A percentile compares a stretch with the other conserved stretches of the same genome.
Evolutionary conservation across 768 basidiomycete species (phyloP).

Genomic region (Termitomyces heimii): DNA sequence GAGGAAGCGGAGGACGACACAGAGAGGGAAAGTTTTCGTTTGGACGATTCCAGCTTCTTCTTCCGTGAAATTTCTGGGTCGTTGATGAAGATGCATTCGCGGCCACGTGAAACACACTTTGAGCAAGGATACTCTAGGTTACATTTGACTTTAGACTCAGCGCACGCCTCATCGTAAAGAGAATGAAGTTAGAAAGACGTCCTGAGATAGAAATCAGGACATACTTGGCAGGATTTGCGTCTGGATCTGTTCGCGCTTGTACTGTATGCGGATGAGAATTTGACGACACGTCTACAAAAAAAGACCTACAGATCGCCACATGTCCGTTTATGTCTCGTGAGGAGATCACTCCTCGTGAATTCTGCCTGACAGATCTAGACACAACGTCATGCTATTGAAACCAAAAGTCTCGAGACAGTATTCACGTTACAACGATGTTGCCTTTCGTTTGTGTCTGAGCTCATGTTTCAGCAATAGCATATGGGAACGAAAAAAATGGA

Average conservation of each 20-base stretch:
- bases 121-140: conserved; percentile 63
- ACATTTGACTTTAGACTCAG: conserved; percentile 73
- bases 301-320: too few relatives aligned
- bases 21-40: conserved; percentile 16
- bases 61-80: conserved; percentile 43
- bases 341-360: conserved; percentile 69
- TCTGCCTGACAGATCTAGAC: conserved; percentile 57
- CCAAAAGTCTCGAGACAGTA: not conserved
- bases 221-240: too few relatives aligned
- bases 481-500: conserved; percentile 19
- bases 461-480: conserved; percentile 1
- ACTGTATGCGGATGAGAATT: too few relatives aligned
- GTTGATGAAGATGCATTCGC: conserved; percentile 59
- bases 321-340: conserved; percentile 66
- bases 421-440: conserved; percentile 59
- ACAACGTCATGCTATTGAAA: conserved; percentile 3
- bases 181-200: too few relatives aligned
- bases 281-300: too few relatives aligned
- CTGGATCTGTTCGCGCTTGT: too few relatives aligned
- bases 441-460: conserved; percentile 59
- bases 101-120: conserved; percentile 55
- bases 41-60: conserved; percentile 24
- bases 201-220: too few relatives aligned
- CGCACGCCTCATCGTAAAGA: too few relatives aligned
- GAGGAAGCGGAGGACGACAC: conserved; percentile 24